Percentiles rank a stretch among this genome's conserved stretches.
phyloP scores from a whole-genome alignment of 176 grass and related monocot species.

The Musa acuminata region DNA sequence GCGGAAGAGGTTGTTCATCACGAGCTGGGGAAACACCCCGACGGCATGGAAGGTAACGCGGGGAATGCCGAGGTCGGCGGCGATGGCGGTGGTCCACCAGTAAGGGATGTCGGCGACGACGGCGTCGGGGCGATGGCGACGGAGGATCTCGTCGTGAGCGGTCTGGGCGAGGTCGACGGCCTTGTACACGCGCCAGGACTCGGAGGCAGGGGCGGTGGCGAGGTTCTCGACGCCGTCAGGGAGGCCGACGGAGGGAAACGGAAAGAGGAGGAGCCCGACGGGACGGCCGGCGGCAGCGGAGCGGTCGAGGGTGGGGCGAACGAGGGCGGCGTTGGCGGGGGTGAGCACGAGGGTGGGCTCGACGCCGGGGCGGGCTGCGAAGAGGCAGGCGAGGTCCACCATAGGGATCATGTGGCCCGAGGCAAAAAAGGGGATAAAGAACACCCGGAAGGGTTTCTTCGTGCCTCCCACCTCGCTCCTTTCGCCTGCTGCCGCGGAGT shows the following conservation, averaged over 20 bases:
- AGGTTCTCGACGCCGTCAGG: constrained; percentile 25
- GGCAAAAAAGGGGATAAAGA: constrained; percentile 66
- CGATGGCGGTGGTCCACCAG: constrained; percentile 21
- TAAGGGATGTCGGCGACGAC: constrained; percentile 20
- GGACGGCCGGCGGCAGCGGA: background rate
- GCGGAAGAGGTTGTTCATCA: constrained; percentile 44
- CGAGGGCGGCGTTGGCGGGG: constrained; percentile 34
- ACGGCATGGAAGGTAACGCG: constrained; percentile 21
- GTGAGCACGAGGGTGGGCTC: constrained; percentile 43
- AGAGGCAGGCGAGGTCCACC: constrained; percentile 48
- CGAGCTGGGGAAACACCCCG: constrained; percentile 26
- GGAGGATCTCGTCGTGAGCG: constrained; percentile 13
- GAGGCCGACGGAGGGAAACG: constrained; percentile 26
- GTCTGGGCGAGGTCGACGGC: constrained; percentile 9
- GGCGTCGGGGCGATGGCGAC: constrained; percentile 16
- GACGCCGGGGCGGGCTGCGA: constrained; percentile 27
- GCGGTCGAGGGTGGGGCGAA: constrained; percentile 12
- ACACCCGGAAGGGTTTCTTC: constrained; percentile 32
- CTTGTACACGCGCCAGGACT: constrained; percentile 23
- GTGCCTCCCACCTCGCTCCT: background rate
- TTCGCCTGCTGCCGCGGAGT: no score
- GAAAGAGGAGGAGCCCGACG: constrained; percentile 10
- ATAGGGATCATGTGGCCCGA: constrained; percentile 67
- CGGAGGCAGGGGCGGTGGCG: constrained; percentile 13
- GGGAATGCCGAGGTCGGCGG: constrained; percentile 23